Conservation (phyloP, 768 basidiomycete genomes). For the Dacryopinax primogenitus region DNA sequence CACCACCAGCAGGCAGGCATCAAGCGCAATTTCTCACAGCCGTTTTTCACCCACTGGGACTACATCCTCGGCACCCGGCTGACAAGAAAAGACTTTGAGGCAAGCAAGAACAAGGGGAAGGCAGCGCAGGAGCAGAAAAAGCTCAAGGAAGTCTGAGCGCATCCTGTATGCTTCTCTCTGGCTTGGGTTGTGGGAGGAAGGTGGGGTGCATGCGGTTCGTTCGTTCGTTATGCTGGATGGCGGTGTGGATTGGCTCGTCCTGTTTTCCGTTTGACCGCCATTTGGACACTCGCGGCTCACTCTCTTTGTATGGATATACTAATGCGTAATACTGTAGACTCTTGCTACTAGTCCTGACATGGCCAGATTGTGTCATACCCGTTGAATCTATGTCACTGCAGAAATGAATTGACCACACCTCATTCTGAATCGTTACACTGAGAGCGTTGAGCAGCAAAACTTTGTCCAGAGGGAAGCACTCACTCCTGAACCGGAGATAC, state of each 20-base stretch:
- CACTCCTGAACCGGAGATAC: slow-evolving; percentile 51
- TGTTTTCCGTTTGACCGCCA: neutral
- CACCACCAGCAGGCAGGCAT: slow-evolving; percentile 83
- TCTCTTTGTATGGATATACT: slow-evolving; percentile 1
- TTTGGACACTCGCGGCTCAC: neutral
- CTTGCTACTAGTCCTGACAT: neutral
- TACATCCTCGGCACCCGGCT: slow-evolving; percentile 61
- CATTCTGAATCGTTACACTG: neutral
- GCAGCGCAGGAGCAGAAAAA: neutral
- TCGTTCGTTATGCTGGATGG: neutral
- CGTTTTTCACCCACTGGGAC: slow-evolving; percentile 96
- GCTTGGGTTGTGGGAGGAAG: neutral
- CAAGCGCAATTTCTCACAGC: slow-evolving; percentile 91
- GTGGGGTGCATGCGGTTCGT: neutral
- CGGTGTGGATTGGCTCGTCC: neutral
- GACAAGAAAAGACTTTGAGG: slow-evolving; percentile 17
- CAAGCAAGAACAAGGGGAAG: neutral
- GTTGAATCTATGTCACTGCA: slow-evolving; percentile 4
- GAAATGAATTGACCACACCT: no score
- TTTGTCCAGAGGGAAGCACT: neutral
- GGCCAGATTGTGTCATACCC: neutral
- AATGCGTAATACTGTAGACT: neutral
- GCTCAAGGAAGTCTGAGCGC: neutral
- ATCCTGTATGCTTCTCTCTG: neutral
- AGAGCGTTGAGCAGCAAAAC: neutral